phyloP scores from a whole-genome alignment of 192 early-diverging fungal genomes.

The Rhizophagus sp. region DNA sequence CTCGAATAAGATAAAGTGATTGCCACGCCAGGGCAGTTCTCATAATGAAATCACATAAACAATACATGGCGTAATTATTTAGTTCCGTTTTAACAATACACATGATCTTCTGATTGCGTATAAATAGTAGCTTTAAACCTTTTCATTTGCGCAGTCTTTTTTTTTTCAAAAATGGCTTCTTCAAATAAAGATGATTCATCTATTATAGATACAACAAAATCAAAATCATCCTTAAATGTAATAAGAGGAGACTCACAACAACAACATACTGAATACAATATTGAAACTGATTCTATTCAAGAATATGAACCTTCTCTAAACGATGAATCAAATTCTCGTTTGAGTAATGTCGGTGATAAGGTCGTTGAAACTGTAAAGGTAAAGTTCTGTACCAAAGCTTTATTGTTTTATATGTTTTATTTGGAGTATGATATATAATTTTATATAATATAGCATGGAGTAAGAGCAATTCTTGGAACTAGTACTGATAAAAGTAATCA shows the following conservation, averaged over 20 bases:
- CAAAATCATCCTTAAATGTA: neutral
- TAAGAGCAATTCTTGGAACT: neutral
- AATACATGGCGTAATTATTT: no score
- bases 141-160: no score
- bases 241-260: neutral
- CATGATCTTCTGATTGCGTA: no score
- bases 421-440: neutral
- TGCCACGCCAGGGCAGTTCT: no score
- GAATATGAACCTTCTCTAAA: neutral
- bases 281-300: neutral
- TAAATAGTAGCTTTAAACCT: no score
- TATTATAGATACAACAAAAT: no score
- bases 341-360: neutral
- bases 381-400: neutral
- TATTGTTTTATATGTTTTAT: no score
- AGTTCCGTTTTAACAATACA: no score
- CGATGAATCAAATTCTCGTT: neutral
- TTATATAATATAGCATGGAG: neutral
- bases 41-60: no score
- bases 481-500: neutral
- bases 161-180: neutral
- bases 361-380: neutral
- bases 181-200: neutral
- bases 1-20: no score
- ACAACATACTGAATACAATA: no score